Evolutionary conservation across 768 basidiomycete species (phyloP).

Genomic region (Kwoniella europaea): DNA sequence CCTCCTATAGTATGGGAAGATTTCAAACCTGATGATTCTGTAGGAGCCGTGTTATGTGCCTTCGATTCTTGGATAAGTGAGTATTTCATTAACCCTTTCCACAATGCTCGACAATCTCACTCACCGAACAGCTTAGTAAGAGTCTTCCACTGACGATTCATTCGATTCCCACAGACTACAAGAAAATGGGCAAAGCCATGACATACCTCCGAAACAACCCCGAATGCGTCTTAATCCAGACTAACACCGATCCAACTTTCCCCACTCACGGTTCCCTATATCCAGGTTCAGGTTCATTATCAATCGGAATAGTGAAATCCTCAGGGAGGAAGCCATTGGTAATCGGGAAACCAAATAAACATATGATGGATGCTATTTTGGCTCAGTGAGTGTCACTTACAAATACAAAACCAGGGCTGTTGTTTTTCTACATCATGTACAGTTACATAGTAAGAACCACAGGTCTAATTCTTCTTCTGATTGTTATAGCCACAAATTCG

Average conservation of each 20-base stretch:
- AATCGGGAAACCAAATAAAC: conserved; percentile 87
- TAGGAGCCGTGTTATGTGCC: conserved; percentile 94
- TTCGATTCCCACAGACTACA: conserved; percentile 66
- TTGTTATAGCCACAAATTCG: conserved; percentile 74
- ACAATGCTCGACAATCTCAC: too few relatives aligned
- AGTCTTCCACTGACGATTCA: background rate
- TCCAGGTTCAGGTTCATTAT: conserved; percentile 76
- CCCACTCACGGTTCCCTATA: conserved; percentile 73
- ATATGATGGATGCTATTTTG: conserved; percentile 92
- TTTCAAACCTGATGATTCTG: conserved; percentile 68
- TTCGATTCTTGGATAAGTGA: conserved; percentile 75
- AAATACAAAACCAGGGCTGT: too few relatives aligned
- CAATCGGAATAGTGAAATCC: conserved; percentile 78
- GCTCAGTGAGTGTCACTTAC: conserved; percentile 64
- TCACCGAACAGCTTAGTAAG: too few relatives aligned
- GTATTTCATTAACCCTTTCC: conserved; percentile 5
- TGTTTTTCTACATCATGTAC: too few relatives aligned
- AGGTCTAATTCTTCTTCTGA: background rate
- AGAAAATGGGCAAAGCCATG: conserved; percentile 90
- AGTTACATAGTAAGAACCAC: too few relatives aligned
- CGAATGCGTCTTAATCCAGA: conserved; percentile 81
- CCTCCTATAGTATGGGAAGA: conserved; percentile 64
- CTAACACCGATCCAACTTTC: conserved; percentile 91
- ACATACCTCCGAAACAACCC: conserved; percentile 82
- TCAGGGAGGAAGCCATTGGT: conserved; percentile 67